Evolutionary conservation across 2,329 filamentous ascomycete species (phyloP), one percentile per base, ranked within the genome.

Genomic region (Cadophora sp.): DNA sequence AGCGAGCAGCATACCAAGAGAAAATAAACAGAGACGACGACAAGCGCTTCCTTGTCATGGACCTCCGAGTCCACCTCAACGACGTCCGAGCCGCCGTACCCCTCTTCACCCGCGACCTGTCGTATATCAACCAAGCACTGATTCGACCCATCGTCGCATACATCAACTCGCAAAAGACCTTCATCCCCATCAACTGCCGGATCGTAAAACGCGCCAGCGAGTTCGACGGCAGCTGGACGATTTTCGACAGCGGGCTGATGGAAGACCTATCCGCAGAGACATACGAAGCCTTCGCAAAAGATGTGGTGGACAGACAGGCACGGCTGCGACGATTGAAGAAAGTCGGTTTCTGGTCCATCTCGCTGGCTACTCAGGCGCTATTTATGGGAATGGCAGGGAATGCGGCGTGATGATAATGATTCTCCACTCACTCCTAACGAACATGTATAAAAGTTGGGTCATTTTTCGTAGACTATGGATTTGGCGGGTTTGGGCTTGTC

Each of bases 121-220:
- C 93, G 0, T 99, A 98, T 78, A 91, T 97, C 75, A 98, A 97
- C 80, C 96, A 97, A 78, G 94, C 96, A 1, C 88, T 98, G 4
- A 93, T 98, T 43, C 89, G 96, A 4, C 96, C 96, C 18, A 99
- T 99, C 68, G 94, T 99, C 48, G 96, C 96, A 7, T 99, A 98
- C 78, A 98, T 99, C 80, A 99, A 99, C 80, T 92, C 93, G 50
- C 93, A 94, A 78, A 91, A 90, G 76, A 97, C 95, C 0, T 98
- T 97, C 76, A 98, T 99, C 51, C 96, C 96, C 30, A 93, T 99
- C 74, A 92, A 91, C 73, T 98, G 96, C 80, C 91, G 95, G 68
- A 92, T 99, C 59, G 93, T 98, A 71, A 99, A 99, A 82, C 89
- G 89, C 7, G 86, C 89, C 20, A 86, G 86, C 67, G 96, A 99